Evolutionary conservation across 2,329 filamentous ascomycete species (phyloP), one percentile per base, ranked within the genome.

Genomic region (Coniochaeta sp.): DNA sequence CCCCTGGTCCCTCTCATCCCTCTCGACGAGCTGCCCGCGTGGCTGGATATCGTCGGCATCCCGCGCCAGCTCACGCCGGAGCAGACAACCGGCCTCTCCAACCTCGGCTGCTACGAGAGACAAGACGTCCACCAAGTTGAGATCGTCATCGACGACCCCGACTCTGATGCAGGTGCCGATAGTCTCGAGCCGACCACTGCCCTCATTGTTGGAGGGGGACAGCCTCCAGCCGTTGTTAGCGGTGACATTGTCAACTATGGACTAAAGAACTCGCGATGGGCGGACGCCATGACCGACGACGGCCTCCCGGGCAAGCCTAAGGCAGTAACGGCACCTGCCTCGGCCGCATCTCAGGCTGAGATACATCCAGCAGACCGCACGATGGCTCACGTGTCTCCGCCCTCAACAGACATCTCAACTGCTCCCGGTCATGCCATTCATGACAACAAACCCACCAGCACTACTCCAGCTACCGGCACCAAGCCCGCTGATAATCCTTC

Each of bases 1-100:
- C 67, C 69, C 7, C 73, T 80, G 3, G 80, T 84, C 1, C 82
- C 82, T 7, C 74, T 85, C n/a, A 73, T 85, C n/a, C 75, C 81
- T 0, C 68, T 77, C 14, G 81, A 84, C 66, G 73, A 83, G 62
- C 74, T 85, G 0, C 81, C 81, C 0, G 67, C 70, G 1, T 78
- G 77, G 72, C 63, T 82, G 4, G 69, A 77, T 6, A 66, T 81
- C 12, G 61, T 72, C 36, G 77, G 75, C 26, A 70, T 80, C 3
- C 78, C 80, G 3, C 76, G 78, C 6, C 64, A 73, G 58, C 69
- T 82, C 14, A 65, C 63, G 3, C 62, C 70, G 6, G 71, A 74
- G 38, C 71, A 81, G 59, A 74, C 73, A 1, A 63, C 62, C 6
- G 72, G 72, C 8, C 73, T 81, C 67, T 66, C 60, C 17, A 76